A percentile compares a stretch with the other conserved stretches of the same genome.
Evolutionary conservation across 257 asterid species (phyloP).

Genomic region (Petunia axillaris): DNA sequence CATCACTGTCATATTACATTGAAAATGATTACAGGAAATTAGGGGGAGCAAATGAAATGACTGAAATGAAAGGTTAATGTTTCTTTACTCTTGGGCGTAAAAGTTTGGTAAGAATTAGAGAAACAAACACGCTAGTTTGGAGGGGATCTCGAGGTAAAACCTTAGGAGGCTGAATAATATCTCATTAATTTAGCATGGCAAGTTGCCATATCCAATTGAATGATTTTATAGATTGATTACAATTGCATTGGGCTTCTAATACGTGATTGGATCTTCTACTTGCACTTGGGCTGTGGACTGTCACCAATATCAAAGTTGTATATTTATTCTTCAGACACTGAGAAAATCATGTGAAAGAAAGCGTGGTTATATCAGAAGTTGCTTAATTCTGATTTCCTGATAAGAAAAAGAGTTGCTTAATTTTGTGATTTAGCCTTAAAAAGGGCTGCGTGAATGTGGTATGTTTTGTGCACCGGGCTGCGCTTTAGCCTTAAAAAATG

Average conservation of each 20-base stretch:
- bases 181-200: not conserved
- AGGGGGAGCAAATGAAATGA: not conserved
- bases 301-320: not conserved
- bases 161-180: not conserved
- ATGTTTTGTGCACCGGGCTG: too few species aligned
- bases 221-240: not conserved
- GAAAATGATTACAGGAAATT: not conserved
- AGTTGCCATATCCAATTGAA: not conserved
- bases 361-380: not conserved
- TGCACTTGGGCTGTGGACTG: constrained; percentile 19
- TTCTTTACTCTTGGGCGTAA: not conserved
- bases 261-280: not conserved
- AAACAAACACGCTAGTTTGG: constrained; percentile 7
- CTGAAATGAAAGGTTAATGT: not conserved
- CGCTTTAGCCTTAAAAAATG: too few species aligned
- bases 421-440: not conserved
- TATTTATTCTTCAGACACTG: not conserved
- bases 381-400: not conserved
- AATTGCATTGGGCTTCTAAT: constrained; percentile 16
- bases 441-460: too few species aligned
- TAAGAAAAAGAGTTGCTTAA: not conserved
- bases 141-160: not conserved
- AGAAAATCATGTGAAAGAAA: constrained; percentile 8
- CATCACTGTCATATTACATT: not conserved
- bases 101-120: not conserved